These are phyloP conservation scores for Aegilops bicornis DNA, from an alignment of 176 grass and related monocot genomes.

Conservation along the genomic window DNA sequence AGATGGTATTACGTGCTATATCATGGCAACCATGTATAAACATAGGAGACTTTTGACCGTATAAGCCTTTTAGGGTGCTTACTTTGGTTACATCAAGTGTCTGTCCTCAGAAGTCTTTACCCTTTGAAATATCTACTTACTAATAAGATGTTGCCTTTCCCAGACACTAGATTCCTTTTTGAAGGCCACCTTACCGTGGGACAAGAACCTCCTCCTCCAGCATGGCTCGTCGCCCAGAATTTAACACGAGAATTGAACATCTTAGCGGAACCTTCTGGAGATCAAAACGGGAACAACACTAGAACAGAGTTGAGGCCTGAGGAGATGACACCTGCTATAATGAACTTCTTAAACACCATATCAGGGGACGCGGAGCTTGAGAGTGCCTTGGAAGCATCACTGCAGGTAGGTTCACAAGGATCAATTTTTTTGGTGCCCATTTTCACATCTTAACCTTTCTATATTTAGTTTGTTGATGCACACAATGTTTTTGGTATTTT, in stretches of 20 bases:
- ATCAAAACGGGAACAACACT: constrained; percentile 38
- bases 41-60: background rate
- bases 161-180: constrained; percentile 85
- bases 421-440: background rate
- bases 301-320: constrained; percentile 8
- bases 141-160: constrained; percentile 38
- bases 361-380: constrained; percentile 50
- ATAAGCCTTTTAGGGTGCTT: background rate
- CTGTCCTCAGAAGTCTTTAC: background rate
- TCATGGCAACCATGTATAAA: constrained; percentile 14
- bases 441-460: background rate
- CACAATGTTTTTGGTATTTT: constrained; percentile 1
- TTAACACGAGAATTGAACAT: constrained; percentile 58
- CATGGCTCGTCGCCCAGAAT: constrained; percentile 93
- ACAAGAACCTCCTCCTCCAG: constrained; percentile 81
- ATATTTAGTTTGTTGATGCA: constrained; percentile 5
- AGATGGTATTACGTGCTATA: background rate
- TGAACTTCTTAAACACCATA: constrained; percentile 57
- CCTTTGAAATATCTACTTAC: constrained; percentile 22
- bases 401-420: constrained; percentile 46
- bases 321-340: constrained; percentile 39
- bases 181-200: constrained; percentile 95
- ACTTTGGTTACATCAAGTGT: background rate
- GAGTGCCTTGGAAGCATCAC: constrained; percentile 71
- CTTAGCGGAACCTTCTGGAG: constrained; percentile 58